A percentile compares a stretch with the other conserved stretches of the same genome.
Conservation (phyloP, 495 filamentous ascomycete genomes). For the Tirmania nivea region DNA sequence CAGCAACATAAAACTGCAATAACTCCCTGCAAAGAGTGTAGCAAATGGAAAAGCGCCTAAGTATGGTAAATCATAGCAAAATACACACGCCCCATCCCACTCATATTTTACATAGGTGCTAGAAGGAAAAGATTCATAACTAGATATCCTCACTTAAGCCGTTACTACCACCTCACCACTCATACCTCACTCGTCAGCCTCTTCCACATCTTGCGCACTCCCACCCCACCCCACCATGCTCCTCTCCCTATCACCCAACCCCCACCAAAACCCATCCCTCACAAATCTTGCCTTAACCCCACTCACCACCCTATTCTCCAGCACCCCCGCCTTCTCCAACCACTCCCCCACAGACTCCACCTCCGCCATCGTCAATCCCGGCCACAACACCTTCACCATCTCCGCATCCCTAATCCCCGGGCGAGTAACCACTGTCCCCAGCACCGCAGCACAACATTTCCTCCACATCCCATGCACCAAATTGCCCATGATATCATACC, state of each 20-base stretch:
- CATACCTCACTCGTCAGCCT: too few species aligned
- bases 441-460: slow-evolving; percentile 13
- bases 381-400: slow-evolving; percentile 12
- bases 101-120: too few species aligned
- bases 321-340: slow-evolving; percentile 7
- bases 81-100: too few species aligned
- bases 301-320: background rate
- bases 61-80: too few species aligned
- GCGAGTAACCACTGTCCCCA: slow-evolving; percentile 10
- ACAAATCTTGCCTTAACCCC: background rate
- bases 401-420: slow-evolving; percentile 15
- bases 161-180: too few species aligned
- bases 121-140: too few species aligned
- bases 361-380: slow-evolving; percentile 12
- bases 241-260: background rate
- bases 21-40: too few species aligned
- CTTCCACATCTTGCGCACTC: too few species aligned
- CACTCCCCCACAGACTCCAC: slow-evolving; percentile 7
- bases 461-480: slow-evolving; percentile 19
- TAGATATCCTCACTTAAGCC: too few species aligned
- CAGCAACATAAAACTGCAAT: too few species aligned
- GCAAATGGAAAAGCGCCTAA: too few species aligned
- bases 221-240: background rate
- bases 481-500: slow-evolving; percentile 15
- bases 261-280: background rate